Evolutionary conservation across 495 filamentous ascomycete species (phyloP).

Genomic region (Neurospora sp.): DNA sequence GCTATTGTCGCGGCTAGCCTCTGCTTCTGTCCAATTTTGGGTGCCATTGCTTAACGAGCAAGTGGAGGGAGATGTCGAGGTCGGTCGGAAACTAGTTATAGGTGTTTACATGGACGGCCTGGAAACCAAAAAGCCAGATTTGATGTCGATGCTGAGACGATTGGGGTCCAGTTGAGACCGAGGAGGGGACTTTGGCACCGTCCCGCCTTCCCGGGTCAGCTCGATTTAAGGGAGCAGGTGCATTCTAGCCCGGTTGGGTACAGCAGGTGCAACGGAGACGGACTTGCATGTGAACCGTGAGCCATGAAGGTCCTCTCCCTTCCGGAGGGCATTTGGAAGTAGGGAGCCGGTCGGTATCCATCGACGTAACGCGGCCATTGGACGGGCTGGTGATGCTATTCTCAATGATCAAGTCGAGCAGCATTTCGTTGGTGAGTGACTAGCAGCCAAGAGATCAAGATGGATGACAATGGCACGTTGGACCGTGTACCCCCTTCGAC

Average conservation of each 20-base stretch:
- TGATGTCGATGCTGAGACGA: not conserved
- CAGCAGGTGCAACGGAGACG: not conserved
- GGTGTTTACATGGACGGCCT: not conserved
- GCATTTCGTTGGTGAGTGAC: not conserved
- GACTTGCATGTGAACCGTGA: not conserved
- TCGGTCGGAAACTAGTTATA: not conserved
- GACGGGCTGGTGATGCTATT: not conserved
- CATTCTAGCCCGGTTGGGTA: not conserved
- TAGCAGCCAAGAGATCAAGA: not conserved
- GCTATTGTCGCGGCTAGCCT: constrained; percentile 69
- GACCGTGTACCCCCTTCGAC: not conserved
- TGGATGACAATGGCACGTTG: not conserved
- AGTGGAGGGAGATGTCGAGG: not conserved
- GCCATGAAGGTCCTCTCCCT: not conserved
- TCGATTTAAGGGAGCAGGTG: not conserved
- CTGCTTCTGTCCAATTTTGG: constrained; percentile 29
- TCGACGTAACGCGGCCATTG: not conserved
- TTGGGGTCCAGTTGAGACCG: not conserved
- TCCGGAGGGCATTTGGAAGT: not conserved
- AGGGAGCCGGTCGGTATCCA: not conserved
- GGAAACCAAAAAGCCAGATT: not conserved
- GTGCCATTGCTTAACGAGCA: constrained; percentile 13
- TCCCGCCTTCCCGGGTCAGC: not conserved
- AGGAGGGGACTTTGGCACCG: not conserved
- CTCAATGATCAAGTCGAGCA: not conserved